A percentile compares a stretch with the other conserved stretches of the same genome.
Evolutionary conservation across 2,329 filamentous ascomycete species (phyloP).

Genomic region (Ophioceras dolichostomum): DNA sequence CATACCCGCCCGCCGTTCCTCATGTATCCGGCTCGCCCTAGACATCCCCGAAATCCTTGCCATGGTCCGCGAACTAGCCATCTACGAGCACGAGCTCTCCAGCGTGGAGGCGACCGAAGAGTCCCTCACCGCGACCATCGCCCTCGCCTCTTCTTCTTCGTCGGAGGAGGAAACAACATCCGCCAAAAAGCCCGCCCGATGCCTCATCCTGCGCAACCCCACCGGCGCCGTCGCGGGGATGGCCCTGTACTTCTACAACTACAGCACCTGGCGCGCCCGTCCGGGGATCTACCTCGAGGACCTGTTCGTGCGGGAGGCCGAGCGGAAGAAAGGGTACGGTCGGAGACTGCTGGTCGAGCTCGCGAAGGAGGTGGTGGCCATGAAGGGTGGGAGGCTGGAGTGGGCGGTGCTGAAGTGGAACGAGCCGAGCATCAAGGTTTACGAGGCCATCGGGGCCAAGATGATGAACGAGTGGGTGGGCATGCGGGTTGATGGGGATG

Average conservation of each 20-base stretch:
- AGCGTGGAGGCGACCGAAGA: slow-evolving; percentile 68
- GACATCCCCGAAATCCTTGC: slow-evolving; percentile 72
- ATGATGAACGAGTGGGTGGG: slow-evolving; percentile 61
- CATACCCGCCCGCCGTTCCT: too few relatives aligned
- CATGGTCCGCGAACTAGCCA: slow-evolving; percentile 75
- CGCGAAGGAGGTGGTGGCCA: slow-evolving; percentile 64
- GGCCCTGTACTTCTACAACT: slow-evolving; percentile 91
- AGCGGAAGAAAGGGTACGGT: slow-evolving; percentile 69
- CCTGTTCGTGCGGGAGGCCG: slow-evolving; percentile 63
- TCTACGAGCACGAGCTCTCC: slow-evolving; percentile 70
- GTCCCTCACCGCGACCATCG: slow-evolving; percentile 61
- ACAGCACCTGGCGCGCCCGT: slow-evolving; percentile 81
- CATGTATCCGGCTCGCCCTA: too few relatives aligned
- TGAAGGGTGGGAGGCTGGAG: slow-evolving; percentile 66
- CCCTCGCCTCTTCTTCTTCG: slow-evolving; percentile 37
- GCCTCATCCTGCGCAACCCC: slow-evolving; percentile 51
- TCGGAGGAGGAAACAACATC: slow-evolving; percentile 41
- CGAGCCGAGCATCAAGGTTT: slow-evolving; percentile 79
- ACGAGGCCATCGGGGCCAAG: slow-evolving; percentile 57
- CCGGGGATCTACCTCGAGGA: slow-evolving; percentile 91
- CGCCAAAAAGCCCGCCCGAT: slow-evolving; percentile 55
- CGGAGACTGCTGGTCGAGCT: slow-evolving; percentile 61
- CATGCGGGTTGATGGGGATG: slow-evolving; percentile 61
- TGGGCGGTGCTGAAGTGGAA: slow-evolving; percentile 95
- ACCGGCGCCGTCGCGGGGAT: slow-evolving; percentile 50